phyloP scores from a whole-genome alignment of 345 rosid genomes.

The Erodium maritimum region DNA sequence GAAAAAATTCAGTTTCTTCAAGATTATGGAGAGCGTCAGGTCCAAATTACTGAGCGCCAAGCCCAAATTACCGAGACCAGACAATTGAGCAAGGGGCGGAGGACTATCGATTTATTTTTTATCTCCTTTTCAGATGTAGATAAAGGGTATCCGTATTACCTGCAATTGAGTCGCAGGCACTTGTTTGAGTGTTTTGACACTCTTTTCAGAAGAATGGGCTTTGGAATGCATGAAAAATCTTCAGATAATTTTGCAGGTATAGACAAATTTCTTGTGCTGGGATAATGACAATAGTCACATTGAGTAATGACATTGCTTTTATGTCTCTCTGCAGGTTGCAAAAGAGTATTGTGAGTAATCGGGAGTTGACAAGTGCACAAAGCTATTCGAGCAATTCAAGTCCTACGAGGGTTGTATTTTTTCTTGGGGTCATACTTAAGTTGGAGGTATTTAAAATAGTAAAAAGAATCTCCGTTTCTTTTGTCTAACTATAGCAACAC shows the following conservation, averaged over 20 bases:
- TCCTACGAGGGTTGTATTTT: conserved; percentile 89
- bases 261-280: conserved; percentile 2
- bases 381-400: conserved; percentile 89
- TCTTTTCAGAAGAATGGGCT: conserved; percentile 94
- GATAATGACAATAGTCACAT: no score
- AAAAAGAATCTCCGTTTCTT: conserved; percentile 3
- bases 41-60: no score
- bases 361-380: conserved; percentile 85
- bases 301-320: conserved; percentile 1
- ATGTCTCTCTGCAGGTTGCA: conserved; percentile 48
- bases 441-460: conserved; percentile 40
- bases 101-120: conserved; percentile 4
- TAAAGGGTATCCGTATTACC: conserved; percentile 11
- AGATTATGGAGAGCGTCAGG: no score
- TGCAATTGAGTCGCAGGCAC: conserved; percentile 99
- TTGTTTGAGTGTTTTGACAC: conserved; percentile 94
- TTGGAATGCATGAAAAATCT: conserved; percentile 98
- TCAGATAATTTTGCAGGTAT: conserved; percentile 81
- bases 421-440: conserved; percentile 91
- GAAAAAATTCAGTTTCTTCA: no score
- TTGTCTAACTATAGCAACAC: no score
- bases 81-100: no score
- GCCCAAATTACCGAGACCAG: no score
- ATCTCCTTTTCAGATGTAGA: not conserved
- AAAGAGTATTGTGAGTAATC: conserved; percentile 94